Conservation (phyloP, 768 basidiomycete genomes). For the Xerocomus potaroensis region DNA sequence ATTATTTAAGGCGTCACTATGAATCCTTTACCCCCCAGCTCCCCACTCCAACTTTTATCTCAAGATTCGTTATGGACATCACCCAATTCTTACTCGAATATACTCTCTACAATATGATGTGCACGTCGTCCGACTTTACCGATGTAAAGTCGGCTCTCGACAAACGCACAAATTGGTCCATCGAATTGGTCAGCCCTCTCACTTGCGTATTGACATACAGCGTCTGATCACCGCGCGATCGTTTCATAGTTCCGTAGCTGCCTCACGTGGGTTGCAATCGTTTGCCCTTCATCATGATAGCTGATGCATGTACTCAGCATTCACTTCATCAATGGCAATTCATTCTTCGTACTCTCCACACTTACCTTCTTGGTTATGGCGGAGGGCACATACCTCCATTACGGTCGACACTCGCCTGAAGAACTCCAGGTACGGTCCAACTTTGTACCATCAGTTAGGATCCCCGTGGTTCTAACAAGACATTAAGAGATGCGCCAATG, state of each 20-base stretch:
- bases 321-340: not conserved
- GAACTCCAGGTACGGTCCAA: constrained; percentile 21
- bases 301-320: not conserved
- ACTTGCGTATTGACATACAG: too few relatives aligned
- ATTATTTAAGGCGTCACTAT: too few relatives aligned
- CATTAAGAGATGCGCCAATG: constrained; percentile 6
- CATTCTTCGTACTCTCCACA: constrained; percentile 11
- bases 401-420: constrained; percentile 18
- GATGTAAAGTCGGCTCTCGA: constrained; percentile 16
- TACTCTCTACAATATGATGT: constrained; percentile 18
- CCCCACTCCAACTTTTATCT: too few relatives aligned
- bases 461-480: not conserved
- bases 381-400: constrained; percentile 14
- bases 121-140: constrained; percentile 17
- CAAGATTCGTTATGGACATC: too few relatives aligned
- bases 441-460: not conserved
- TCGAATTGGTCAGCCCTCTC: constrained; percentile 16
- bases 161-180: constrained; percentile 17
- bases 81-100: not conserved
- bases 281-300: not conserved
- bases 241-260: not conserved
- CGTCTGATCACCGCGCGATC: not conserved
- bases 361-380: constrained; percentile 8
- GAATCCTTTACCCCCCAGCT: too few relatives aligned
- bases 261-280: constrained; percentile 7